Conservation (phyloP, 352 stramenopile species). For the Phytophthora nicotianae region DNA sequence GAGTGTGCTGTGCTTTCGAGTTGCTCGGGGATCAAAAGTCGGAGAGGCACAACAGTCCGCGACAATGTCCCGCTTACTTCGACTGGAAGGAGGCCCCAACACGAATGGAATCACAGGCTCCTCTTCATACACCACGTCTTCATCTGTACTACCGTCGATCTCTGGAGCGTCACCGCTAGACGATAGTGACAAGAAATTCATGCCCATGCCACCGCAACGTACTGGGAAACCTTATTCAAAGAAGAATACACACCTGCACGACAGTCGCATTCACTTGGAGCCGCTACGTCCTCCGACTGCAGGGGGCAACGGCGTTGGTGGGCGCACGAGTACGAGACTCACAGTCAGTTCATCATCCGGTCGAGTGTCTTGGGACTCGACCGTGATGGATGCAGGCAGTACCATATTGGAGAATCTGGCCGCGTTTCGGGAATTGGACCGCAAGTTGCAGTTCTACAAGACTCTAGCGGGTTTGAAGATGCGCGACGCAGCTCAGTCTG, state of each 20-base stretch:
- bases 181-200: slow-evolving; percentile 37
- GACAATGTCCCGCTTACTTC: slow-evolving; percentile 29
- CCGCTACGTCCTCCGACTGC: slow-evolving; percentile 54
- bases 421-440: slow-evolving; percentile 42
- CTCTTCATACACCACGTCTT: slow-evolving; percentile 5
- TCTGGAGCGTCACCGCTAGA: slow-evolving; percentile 31
- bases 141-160: slow-evolving; percentile 52
- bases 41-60: not conserved
- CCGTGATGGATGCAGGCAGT: slow-evolving; percentile 38
- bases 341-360: slow-evolving; percentile 49
- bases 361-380: slow-evolving; percentile 49
- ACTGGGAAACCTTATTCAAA: slow-evolving; percentile 49
- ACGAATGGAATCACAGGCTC: not conserved
- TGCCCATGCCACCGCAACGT: slow-evolving; percentile 62
- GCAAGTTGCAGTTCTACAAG: slow-evolving; percentile 66
- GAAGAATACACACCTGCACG: slow-evolving; percentile 52
- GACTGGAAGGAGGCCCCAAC: slow-evolving; percentile 18
- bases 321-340: slow-evolving; percentile 27
- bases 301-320: slow-evolving; percentile 5
- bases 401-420: slow-evolving; percentile 45
- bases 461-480: slow-evolving; percentile 57
- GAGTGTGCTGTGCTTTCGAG: slow-evolving; percentile 1
- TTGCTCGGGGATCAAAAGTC: slow-evolving; percentile 13
- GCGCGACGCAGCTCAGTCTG: slow-evolving; percentile 44
- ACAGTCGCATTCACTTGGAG: slow-evolving; percentile 70